These are phyloP conservation scores for Colletotrichum sp. DNA, from an alignment of 2,329 filamentous ascomycete species.

Conservation along the genomic window DNA sequence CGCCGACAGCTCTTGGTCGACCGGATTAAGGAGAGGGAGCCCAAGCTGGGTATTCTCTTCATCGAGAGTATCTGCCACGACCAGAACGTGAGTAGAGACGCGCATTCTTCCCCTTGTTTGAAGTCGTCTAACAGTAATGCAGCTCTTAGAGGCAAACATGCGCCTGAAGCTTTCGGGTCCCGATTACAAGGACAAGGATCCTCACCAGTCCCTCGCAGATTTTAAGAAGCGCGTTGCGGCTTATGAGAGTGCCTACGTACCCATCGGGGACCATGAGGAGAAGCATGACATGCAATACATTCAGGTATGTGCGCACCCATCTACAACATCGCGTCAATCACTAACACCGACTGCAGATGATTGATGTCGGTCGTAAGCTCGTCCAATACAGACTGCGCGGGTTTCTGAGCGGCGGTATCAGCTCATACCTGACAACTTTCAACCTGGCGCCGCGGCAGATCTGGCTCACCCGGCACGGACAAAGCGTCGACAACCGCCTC, in stretches of 20 bases:
- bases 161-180: constrained; percentile 93
- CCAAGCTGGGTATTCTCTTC: constrained; percentile 89
- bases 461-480: constrained; percentile 96
- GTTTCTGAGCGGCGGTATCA: constrained; percentile 90
- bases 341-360: constrained; percentile 68
- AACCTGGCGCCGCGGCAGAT: constrained; percentile 95
- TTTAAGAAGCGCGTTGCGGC: constrained; percentile 92
- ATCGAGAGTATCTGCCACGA: constrained; percentile 95
- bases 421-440: constrained; percentile 95
- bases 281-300: constrained; percentile 92
- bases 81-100: constrained; percentile 55
- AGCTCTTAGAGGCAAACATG: constrained; percentile 93
- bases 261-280: constrained; percentile 90
- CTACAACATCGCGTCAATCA: background rate
- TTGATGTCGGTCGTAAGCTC: constrained; percentile 94
- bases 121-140: background rate
- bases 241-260: constrained; percentile 93
- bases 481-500: constrained; percentile 84
- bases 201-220: constrained; percentile 80
- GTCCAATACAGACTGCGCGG: constrained; percentile 89
- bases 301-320: constrained; percentile 53
- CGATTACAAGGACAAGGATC: constrained; percentile 95
- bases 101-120: background rate
- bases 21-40: constrained; percentile 81
- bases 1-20: constrained; percentile 85